These are phyloP conservation scores for Penicillium mononematosum DNA, from an alignment of 495 filamentous ascomycete species.

Conservation along the genomic window DNA sequence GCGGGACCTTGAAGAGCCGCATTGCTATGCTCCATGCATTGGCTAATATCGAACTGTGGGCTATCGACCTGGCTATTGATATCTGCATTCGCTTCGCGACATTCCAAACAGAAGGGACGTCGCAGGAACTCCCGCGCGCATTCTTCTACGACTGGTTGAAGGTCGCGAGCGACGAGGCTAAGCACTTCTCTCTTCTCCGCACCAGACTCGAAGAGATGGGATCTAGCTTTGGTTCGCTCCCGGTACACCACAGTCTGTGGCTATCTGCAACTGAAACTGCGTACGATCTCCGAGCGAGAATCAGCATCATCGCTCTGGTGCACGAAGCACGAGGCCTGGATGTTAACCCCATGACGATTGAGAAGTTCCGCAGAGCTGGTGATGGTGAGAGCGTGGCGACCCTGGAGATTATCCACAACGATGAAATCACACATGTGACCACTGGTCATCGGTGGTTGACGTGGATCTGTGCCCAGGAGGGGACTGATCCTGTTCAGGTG, in stretches of 20 bases:
- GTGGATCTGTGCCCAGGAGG: constrained; percentile 53
- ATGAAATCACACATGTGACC: constrained; percentile 57
- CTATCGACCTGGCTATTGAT: constrained; percentile 55
- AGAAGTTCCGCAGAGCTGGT: constrained; percentile 49
- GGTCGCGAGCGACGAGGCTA: constrained; percentile 53
- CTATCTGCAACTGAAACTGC: constrained; percentile 47
- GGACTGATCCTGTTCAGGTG: constrained; percentile 49
- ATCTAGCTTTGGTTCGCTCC: constrained; percentile 48
- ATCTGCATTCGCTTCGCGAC: constrained; percentile 53
- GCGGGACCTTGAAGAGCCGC: constrained; percentile 49
- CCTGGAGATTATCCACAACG: constrained; percentile 52
- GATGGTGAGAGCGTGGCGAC: constrained; percentile 46
- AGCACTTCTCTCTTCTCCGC: constrained; percentile 53
- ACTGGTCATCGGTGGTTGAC: constrained; percentile 54
- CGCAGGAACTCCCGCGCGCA: constrained; percentile 42
- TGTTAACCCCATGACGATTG: constrained; percentile 54
- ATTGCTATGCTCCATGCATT: constrained; percentile 53
- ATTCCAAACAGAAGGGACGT: constrained; percentile 39
- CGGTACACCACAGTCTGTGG: constrained; percentile 54
- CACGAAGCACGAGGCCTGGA: constrained; percentile 54
- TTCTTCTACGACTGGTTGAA: constrained; percentile 57
- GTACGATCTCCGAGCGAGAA: constrained; percentile 49
- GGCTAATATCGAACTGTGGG: constrained; percentile 55
- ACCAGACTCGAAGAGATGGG: constrained; percentile 51
- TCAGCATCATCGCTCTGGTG: constrained; percentile 53